Evolutionary conservation across 2,329 filamentous ascomycete genomes (phyloP).

Genomic region (Pseudonectria buxi): DNA sequence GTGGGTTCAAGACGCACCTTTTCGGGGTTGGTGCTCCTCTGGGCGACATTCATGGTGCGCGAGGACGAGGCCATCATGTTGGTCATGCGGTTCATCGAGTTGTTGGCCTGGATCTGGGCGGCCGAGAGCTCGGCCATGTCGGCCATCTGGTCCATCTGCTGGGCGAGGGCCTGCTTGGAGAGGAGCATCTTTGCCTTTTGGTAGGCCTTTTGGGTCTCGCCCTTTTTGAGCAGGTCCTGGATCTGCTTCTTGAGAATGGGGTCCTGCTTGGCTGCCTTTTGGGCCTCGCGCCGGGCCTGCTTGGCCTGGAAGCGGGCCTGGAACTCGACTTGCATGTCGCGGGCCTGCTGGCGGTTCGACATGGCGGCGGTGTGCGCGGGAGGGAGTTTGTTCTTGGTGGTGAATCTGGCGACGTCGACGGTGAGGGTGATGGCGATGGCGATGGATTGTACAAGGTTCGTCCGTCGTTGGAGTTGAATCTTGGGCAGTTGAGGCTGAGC

Average conservation of each 20-base stretch:
- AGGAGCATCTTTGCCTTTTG: conserved; percentile 58
- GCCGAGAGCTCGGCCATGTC: conserved; percentile 56
- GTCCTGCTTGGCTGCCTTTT: conserved; percentile 55
- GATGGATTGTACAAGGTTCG: background rate
- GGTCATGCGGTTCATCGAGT: conserved; percentile 59
- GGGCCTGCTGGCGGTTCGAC: conserved; percentile 52
- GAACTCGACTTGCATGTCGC: conserved; percentile 58
- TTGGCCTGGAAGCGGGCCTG: conserved; percentile 58
- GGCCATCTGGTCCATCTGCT: conserved; percentile 59
- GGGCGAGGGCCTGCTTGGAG: conserved; percentile 53
- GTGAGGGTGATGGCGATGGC: background rate
- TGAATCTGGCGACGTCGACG: background rate
- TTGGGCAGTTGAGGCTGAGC: too few relatives aligned
- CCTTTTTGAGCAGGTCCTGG: conserved; percentile 55
- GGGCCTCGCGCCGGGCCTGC: conserved; percentile 53
- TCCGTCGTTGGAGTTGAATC: background rate
- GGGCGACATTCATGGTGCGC: conserved; percentile 50
- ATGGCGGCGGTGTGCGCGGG: conserved; percentile 29
- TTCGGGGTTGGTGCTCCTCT: conserved; percentile 53
- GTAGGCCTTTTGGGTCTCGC: conserved; percentile 56
- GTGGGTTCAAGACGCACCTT: too few relatives aligned
- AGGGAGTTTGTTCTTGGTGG: background rate
- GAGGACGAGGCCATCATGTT: conserved; percentile 56
- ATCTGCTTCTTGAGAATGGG: conserved; percentile 57
- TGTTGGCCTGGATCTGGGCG: conserved; percentile 58